phyloP scores from a whole-genome alignment of 495 filamentous ascomycete genomes.

The Rhypophila decipiens region DNA sequence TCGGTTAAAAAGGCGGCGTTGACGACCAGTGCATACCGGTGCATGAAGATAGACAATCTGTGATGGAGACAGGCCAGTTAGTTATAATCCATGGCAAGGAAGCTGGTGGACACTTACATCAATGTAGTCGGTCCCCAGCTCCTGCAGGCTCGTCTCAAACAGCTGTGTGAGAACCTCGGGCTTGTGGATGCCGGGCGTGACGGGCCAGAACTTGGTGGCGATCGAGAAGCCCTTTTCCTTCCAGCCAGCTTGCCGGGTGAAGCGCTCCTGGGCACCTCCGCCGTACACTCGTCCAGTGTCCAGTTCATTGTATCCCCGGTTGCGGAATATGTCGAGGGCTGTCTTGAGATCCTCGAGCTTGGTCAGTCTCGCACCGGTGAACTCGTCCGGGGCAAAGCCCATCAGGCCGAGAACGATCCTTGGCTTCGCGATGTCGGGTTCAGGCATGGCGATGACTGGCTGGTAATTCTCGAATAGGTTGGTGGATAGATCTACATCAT shows the following conservation, averaged over 20 bases:
- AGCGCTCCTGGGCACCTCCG: constrained; percentile 67
- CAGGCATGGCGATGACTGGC: too few species aligned
- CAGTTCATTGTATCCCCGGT: constrained; percentile 56
- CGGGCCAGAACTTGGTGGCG: constrained; percentile 59
- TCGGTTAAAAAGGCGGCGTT: neutral
- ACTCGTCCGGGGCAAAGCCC: constrained; percentile 37
- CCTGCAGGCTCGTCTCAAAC: constrained; percentile 58
- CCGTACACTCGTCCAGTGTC: constrained; percentile 68
- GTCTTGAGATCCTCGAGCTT: constrained; percentile 56
- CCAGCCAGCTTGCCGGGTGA: constrained; percentile 65
- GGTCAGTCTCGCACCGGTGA: constrained; percentile 46
- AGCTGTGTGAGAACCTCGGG: constrained; percentile 20
- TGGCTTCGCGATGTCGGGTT: constrained; percentile 28
- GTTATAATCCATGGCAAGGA: neutral
- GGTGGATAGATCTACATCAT: too few species aligned
- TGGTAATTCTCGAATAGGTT: too few species aligned
- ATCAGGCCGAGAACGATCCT: constrained; percentile 47
- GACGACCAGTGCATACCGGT: constrained; percentile 26
- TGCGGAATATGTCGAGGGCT: constrained; percentile 56
- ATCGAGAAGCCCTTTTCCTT: constrained; percentile 65
- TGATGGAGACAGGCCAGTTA: neutral
- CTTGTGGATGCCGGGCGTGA: constrained; percentile 21
- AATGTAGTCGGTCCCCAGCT: constrained; percentile 63
- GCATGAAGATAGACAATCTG: constrained; percentile 77
- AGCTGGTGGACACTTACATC: constrained; percentile 35